Percentiles rank a stretch among this genome's conserved stretches.
Conservation (phyloP, 306 rosid genomes). For the Dicorynia guianensis region DNA sequence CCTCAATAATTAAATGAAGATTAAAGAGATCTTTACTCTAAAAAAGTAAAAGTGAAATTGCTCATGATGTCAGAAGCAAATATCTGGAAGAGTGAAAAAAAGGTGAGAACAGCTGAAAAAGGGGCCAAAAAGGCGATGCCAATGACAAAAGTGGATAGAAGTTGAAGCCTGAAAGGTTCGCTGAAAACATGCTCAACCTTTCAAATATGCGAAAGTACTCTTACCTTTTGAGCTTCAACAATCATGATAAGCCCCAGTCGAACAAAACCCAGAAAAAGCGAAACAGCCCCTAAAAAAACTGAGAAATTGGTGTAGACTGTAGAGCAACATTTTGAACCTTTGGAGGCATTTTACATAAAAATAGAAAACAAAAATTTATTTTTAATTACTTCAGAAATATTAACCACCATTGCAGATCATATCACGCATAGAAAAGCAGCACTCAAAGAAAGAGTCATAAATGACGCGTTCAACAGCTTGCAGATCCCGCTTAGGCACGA, state of each 20-base stretch:
- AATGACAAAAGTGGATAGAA: neutral
- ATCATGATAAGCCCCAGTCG: neutral
- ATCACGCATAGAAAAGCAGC: too few relatives aligned
- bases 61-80: neutral
- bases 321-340: neutral
- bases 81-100: neutral
- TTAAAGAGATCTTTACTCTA: neutral
- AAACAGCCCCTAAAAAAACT: neutral
- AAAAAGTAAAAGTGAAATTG: neutral
- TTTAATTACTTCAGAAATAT: neutral
- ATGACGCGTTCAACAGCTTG: too few relatives aligned
- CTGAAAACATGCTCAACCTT: neutral
- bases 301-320: neutral
- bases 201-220: neutral
- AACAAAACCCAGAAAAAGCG: neutral
- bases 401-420: neutral
- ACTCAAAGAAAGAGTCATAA: too few relatives aligned
- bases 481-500: too few relatives aligned
- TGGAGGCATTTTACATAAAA: neutral
- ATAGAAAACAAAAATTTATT: neutral
- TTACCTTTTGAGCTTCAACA: constrained; percentile 1
- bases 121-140: neutral
- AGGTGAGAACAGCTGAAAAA: neutral
- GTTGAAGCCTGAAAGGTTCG: neutral
- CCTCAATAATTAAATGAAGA: too few relatives aligned